Conservation (phyloP, 352 stramenopile species). For the Pythium monospermum region DNA sequence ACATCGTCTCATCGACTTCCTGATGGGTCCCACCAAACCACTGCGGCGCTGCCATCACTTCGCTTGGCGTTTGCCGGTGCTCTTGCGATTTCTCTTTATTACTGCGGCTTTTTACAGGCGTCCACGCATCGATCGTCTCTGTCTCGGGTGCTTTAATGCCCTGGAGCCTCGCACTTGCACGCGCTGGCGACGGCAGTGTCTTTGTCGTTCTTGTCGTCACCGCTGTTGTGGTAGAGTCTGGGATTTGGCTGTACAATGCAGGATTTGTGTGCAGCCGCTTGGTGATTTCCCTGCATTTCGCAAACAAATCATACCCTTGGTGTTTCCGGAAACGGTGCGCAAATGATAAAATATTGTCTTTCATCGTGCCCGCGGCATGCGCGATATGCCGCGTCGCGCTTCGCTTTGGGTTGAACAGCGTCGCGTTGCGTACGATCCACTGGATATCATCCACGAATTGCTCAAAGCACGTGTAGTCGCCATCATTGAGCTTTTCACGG, state of each 20-base stretch:
- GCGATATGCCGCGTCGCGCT: slow-evolving; percentile 71
- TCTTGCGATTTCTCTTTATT: neutral
- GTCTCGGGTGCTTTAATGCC: slow-evolving; percentile 16
- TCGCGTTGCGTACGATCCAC: slow-evolving; percentile 85
- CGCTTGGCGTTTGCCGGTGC: neutral
- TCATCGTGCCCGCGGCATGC: slow-evolving; percentile 79
- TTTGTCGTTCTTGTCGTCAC: neutral
- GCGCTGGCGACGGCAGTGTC: slow-evolving; percentile 1
- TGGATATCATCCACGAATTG: slow-evolving; percentile 86
- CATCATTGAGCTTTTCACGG: slow-evolving; percentile 85
- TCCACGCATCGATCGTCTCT: neutral
- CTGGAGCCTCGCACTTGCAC: slow-evolving; percentile 19
- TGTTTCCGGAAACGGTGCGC: slow-evolving; percentile 82
- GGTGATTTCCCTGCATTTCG: slow-evolving; percentile 75
- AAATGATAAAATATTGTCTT: slow-evolving; percentile 87
- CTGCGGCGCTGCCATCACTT: neutral
- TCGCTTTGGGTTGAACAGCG: slow-evolving; percentile 85
- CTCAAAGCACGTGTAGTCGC: slow-evolving; percentile 87
- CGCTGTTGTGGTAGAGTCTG: slow-evolving; percentile 4
- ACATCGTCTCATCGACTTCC: too few relatives aligned
- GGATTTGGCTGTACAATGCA: slow-evolving; percentile 29
- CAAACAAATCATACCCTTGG: slow-evolving; percentile 87
- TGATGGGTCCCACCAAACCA: too few relatives aligned
- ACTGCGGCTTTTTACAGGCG: neutral
- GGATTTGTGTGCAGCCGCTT: slow-evolving; percentile 54